Percentiles rank a stretch among this genome's conserved stretches.
Evolutionary conservation across 148 eudicot genomes (phyloP).

Genomic region (Vaccinium darrowii): DNA sequence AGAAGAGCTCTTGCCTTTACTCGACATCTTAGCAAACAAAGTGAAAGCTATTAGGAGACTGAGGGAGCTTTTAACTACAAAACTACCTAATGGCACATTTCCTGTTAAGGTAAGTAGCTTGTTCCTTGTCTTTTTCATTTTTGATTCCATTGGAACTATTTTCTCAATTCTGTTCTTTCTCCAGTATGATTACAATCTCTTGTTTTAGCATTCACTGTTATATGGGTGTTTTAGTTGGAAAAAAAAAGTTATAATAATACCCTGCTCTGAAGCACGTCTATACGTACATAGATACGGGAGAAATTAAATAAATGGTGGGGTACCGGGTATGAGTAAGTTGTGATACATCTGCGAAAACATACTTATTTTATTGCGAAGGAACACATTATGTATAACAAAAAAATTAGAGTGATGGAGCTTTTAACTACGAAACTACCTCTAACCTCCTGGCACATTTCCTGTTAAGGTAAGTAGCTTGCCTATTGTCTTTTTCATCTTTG

Average conservation of each 20-base stretch:
- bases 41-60: constrained; percentile 90
- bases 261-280: neutral
- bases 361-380: no score
- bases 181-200: neutral
- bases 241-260: neutral
- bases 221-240: neutral
- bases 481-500: neutral
- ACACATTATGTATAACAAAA: no score
- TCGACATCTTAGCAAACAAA: constrained; percentile 92
- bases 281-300: no score
- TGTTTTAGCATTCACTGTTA: neutral
- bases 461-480: constrained; percentile 45
- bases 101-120: constrained; percentile 74
- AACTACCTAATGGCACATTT: constrained; percentile 84
- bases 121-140: neutral
- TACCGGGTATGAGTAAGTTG: no score
- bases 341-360: no score
- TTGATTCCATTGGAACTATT: neutral
- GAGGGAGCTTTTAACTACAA: constrained; percentile 88
- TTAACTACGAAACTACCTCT: constrained; percentile 77
- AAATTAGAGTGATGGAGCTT: constrained; percentile 67
- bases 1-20: constrained; percentile 90
- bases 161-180: neutral
- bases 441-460: constrained; percentile 64
- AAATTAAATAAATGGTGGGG: no score